Percentiles rank a stretch among this genome's conserved stretches.
Conservation (phyloP, 2,329 filamentous ascomycete genomes). For the Hypoxylon sp. region DNA sequence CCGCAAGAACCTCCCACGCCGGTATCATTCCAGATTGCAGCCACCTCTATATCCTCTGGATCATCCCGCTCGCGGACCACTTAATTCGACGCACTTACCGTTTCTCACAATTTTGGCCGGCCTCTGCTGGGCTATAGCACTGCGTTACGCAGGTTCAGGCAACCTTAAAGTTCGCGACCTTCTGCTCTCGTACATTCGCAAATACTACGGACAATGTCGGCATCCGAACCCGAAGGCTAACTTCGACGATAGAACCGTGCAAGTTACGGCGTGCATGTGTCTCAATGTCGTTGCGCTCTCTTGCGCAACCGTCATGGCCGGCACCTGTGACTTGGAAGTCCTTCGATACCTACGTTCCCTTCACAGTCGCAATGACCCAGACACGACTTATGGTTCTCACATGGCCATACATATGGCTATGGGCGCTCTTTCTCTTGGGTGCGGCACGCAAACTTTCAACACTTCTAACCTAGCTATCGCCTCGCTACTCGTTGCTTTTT, state of each 20-base stretch:
- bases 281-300: constrained; percentile 89
- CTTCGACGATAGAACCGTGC: constrained; percentile 88
- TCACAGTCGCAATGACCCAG: constrained; percentile 86
- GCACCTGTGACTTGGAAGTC: constrained; percentile 88
- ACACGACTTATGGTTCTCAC: constrained; percentile 93
- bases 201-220: constrained; percentile 83
- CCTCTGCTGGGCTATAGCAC: constrained; percentile 83
- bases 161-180: constrained; percentile 82
- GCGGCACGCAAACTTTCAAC: constrained; percentile 91
- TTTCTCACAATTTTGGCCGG: constrained; percentile 95
- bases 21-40: constrained; percentile 75
- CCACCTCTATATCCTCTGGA: constrained; percentile 69
- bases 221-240: constrained; percentile 55
- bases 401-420: constrained; percentile 93
- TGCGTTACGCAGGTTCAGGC: constrained; percentile 82
- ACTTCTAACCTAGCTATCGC: constrained; percentile 90
- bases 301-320: constrained; percentile 92
- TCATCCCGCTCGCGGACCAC: constrained; percentile 51
- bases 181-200: constrained; percentile 85
- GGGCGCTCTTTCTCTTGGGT: constrained; percentile 90
- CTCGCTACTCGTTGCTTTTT: constrained; percentile 89
- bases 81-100: constrained; percentile 87
- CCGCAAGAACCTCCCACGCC: constrained; percentile 76
- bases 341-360: constrained; percentile 88
- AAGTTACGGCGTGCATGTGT: constrained; percentile 89